A percentile compares a stretch with the other conserved stretches of the same genome.
phyloP scores from a whole-genome alignment of 768 basidiomycete species.

The Suillus subalutaceus region DNA sequence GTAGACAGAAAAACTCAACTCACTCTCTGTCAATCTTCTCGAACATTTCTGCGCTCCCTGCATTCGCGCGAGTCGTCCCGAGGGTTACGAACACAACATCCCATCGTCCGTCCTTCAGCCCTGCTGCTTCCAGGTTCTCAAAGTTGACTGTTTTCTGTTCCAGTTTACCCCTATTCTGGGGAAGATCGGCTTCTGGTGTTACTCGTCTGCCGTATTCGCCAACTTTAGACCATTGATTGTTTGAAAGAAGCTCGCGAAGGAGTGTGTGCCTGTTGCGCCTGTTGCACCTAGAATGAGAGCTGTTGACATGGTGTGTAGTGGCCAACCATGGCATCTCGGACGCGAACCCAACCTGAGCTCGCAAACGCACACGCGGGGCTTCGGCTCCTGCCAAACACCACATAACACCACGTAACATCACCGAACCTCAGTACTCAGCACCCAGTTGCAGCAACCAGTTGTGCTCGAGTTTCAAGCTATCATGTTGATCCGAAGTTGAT shows the following conservation, averaged over 20 bases:
- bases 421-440: no score
- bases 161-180: slow-evolving; percentile 53
- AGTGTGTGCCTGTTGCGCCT: slow-evolving; percentile 68
- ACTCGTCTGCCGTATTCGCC: slow-evolving; percentile 72
- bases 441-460: no score
- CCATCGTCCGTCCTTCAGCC: slow-evolving; percentile 60
- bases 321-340: not conserved
- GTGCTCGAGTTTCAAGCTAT: no score
- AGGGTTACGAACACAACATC: slow-evolving; percentile 79
- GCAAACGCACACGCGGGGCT: not conserved
- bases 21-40: slow-evolving; percentile 81
- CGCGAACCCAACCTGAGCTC: no score
- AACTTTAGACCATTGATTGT: slow-evolving; percentile 56
- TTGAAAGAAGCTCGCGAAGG: slow-evolving; percentile 62
- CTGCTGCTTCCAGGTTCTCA: slow-evolving; percentile 59
- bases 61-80: slow-evolving; percentile 63
- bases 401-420: not conserved
- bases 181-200: slow-evolving; percentile 46
- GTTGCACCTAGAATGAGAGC: slow-evolving; percentile 81
- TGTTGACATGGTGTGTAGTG: not conserved
- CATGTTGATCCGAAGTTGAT: no score
- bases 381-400: not conserved
- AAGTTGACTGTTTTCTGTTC: slow-evolving; percentile 71
- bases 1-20: slow-evolving; percentile 23
- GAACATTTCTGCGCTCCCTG: slow-evolving; percentile 67